Percentiles rank a stretch among this genome's conserved stretches.
Conservation (phyloP, 306 rosid species). For the Fagus crenata region DNA sequence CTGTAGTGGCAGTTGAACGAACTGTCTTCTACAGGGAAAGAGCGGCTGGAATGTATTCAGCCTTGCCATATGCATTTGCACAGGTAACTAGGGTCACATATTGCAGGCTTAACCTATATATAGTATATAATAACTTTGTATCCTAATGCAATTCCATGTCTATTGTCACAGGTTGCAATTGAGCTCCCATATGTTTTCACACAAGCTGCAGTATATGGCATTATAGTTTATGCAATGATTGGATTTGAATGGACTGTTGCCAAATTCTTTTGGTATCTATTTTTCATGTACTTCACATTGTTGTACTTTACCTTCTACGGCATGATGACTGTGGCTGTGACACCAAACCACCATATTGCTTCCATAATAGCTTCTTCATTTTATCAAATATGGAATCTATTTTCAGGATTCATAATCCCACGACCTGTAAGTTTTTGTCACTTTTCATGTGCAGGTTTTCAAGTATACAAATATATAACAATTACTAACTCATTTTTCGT, state of each 20-base stretch:
- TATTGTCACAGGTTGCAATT: conserved; percentile 42
- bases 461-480: no score
- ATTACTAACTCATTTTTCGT: no score
- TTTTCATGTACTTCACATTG: conserved; percentile 59
- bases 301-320: conserved; percentile 63
- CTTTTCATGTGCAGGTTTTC: no score
- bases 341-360: conserved; percentile 60
- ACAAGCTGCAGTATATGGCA: conserved; percentile 41
- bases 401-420: conserved; percentile 56
- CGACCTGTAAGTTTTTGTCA: conserved; percentile 48
- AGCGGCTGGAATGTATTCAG: conserved; percentile 67
- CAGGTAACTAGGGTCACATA: conserved; percentile 34
- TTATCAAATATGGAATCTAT: conserved; percentile 53
- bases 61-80: conserved; percentile 59
- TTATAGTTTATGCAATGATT: conserved; percentile 62
- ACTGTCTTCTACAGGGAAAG: conserved; percentile 59
- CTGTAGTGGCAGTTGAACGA: conserved; percentile 56
- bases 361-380: conserved; percentile 47
- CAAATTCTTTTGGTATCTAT: conserved; percentile 58
- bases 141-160: background rate
- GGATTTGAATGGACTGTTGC: conserved; percentile 55
- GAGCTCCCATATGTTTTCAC: conserved; percentile 55
- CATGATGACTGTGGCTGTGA: conserved; percentile 57
- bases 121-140: no score
- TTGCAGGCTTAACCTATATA: no score